These are phyloP conservation scores for Thraustochytrium striatum DNA, from an alignment of 352 stramenopile genomes.

Conservation along the genomic window DNA sequence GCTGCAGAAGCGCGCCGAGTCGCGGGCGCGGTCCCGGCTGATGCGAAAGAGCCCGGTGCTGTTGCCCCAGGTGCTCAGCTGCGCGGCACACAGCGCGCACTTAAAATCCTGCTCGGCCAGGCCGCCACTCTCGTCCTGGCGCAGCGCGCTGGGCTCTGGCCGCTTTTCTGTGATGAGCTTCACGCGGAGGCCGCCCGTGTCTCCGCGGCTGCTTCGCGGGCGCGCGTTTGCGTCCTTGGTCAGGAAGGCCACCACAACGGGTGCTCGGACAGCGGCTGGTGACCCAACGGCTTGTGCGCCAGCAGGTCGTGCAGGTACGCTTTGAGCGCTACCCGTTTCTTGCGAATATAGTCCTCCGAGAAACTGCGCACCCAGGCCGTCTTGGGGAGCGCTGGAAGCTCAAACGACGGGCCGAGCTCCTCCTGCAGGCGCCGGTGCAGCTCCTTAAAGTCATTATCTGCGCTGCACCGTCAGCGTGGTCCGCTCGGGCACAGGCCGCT, in stretches of 20 bases:
- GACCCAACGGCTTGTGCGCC: background rate
- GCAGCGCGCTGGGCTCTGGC: background rate
- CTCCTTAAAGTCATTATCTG: slow-evolving; percentile 26
- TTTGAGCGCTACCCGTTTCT: slow-evolving; percentile 14
- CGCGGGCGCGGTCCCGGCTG: background rate
- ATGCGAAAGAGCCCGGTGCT: background rate
- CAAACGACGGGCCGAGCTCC: background rate
- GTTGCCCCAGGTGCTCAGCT: slow-evolving; percentile 13
- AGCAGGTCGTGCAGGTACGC: slow-evolving; percentile 14
- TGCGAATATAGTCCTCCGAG: slow-evolving; percentile 26
- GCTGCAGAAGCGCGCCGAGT: slow-evolving; percentile 20
- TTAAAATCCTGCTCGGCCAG: slow-evolving; percentile 39
- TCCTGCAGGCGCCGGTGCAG: background rate
- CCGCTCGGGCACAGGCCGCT: no score
- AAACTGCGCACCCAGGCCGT: slow-evolving; percentile 23
- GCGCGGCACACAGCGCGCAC: background rate
- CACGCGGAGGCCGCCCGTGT: background rate
- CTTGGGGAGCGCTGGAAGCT: slow-evolving; percentile 27
- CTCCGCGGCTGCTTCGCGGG: background rate
- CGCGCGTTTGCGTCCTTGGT: background rate
- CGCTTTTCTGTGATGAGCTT: slow-evolving; percentile 2
- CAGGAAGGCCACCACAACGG: background rate
- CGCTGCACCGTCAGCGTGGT: background rate
- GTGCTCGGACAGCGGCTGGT: background rate
- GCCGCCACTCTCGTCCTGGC: background rate